Conservation (phyloP, 2,329 filamentous ascomycete species). For the Mollisiaceae sp. region DNA sequence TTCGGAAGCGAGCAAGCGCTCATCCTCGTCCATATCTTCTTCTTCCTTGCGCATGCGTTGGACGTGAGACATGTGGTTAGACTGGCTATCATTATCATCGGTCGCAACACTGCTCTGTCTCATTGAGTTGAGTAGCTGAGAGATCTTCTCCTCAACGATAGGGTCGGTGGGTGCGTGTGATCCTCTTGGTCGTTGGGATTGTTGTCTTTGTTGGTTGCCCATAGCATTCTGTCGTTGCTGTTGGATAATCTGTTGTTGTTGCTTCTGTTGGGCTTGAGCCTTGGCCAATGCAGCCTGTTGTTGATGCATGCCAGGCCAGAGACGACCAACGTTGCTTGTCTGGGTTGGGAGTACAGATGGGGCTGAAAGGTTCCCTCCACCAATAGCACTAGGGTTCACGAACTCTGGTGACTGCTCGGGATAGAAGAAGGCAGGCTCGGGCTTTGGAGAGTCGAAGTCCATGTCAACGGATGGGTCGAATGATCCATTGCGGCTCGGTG, state of each 20-base stretch:
- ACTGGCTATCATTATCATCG: constrained; percentile 54
- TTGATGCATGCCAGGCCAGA: constrained; percentile 94
- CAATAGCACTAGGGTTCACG: constrained; percentile 76
- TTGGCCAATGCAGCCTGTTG: constrained; percentile 81
- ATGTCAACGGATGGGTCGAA: constrained; percentile 71
- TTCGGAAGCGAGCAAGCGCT: constrained; percentile 90
- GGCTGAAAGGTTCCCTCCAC: constrained; percentile 57
- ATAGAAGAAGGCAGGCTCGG: constrained; percentile 70
- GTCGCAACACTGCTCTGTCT: constrained; percentile 66
- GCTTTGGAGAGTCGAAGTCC: constrained; percentile 63
- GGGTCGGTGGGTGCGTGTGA: constrained; percentile 59
- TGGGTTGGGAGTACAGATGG: constrained; percentile 51
- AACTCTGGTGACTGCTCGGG: constrained; percentile 55
- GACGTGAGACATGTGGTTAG: constrained; percentile 62
- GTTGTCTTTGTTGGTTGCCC: constrained; percentile 52
- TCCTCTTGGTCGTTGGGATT: constrained; percentile 46
- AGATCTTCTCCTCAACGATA: constrained; percentile 89
- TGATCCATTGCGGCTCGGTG: constrained; percentile 61
- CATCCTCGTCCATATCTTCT: constrained; percentile 98
- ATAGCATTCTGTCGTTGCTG: constrained; percentile 54
- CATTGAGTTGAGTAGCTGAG: constrained; percentile 91
- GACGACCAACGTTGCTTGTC: constrained; percentile 67
- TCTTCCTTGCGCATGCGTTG: constrained; percentile 87
- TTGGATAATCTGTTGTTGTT: constrained; percentile 65
- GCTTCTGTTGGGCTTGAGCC: constrained; percentile 71